Percentiles rank a stretch among this genome's conserved stretches.
Evolutionary conservation across 1,284 basidiomycete species (phyloP).

Genomic region (Porphyrellus sp.): DNA sequence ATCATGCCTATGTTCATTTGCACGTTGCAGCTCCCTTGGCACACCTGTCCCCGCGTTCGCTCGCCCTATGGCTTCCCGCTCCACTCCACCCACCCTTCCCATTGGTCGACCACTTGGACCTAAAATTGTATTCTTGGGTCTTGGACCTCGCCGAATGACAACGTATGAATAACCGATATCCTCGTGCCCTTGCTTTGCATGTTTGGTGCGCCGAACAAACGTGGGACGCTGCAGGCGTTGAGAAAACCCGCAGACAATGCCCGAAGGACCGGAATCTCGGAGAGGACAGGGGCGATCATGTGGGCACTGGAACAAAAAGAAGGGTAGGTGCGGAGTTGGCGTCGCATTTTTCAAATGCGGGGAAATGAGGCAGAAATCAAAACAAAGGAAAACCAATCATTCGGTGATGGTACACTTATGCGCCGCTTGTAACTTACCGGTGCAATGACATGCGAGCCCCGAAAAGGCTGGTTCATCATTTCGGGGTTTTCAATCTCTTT

Average conservation of each 20-base stretch:
- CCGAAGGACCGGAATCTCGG: constrained; percentile 45
- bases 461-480: constrained; percentile 35
- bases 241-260: constrained; percentile 76
- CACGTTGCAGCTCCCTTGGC: constrained; percentile 25
- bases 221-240: constrained; percentile 85
- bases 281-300: constrained; percentile 88
- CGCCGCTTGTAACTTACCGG: constrained; percentile 53
- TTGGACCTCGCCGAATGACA: constrained; percentile 75
- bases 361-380: constrained; percentile 12
- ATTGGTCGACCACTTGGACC: constrained; percentile 32
- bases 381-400: not conserved
- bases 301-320: constrained; percentile 64
- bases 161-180: constrained; percentile 90
- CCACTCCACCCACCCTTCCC: constrained; percentile 68
- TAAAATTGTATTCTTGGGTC: constrained; percentile 46
- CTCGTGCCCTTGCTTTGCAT: constrained; percentile 80
- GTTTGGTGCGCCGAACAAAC: constrained; percentile 86
- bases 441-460: constrained; percentile 77
- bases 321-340: constrained; percentile 5
- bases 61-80: constrained; percentile 38
- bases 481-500: constrained; percentile 52
- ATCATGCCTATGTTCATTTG: constrained; percentile 20
- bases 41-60: constrained; percentile 21
- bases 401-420: not conserved
- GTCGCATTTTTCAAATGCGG: constrained; percentile 20